Evolutionary conservation across 257 asterid genomes (phyloP).

Genomic region (Orobanche coerulescens): DNA sequence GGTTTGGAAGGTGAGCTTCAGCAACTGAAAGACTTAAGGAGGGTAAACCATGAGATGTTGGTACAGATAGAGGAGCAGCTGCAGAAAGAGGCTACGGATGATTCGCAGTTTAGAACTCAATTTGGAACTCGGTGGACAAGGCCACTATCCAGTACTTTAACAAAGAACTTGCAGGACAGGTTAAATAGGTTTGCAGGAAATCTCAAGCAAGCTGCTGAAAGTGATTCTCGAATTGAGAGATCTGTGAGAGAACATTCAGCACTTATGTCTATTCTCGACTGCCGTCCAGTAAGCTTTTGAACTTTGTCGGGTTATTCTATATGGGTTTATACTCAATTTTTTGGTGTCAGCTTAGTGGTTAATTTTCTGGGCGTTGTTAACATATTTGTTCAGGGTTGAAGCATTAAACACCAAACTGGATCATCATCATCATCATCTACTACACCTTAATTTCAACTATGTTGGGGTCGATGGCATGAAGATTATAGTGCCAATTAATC

Average conservation of each 20-base stretch:
- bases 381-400: not conserved
- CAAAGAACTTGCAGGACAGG: constrained; percentile 80
- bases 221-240: constrained; percentile 94
- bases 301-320: constrained; percentile 11
- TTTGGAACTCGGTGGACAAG: constrained; percentile 94
- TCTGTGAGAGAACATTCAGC: constrained; percentile 82
- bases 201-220: constrained; percentile 93
- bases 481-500: too few species aligned
- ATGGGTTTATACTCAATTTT: constrained; percentile 1
- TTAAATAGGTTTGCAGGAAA: constrained; percentile 83
- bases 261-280: constrained; percentile 83
- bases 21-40: constrained; percentile 83
- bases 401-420: too few species aligned
- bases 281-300: constrained; percentile 64
- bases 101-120: constrained; percentile 85
- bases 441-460: too few species aligned
- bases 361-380: not conserved
- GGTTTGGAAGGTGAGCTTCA: constrained; percentile 87
- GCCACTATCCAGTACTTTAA: constrained; percentile 91
- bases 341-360: constrained; percentile 11
- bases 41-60: constrained; percentile 88
- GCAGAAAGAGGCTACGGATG: constrained; percentile 88
- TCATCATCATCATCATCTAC: too few species aligned
- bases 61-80: constrained; percentile 85
- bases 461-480: too few species aligned